Evolutionary conservation across 2,329 filamentous ascomycete genomes (phyloP), one percentile per base, ranked within the genome.

Genomic region (Boeremia lycopersici): DNA sequence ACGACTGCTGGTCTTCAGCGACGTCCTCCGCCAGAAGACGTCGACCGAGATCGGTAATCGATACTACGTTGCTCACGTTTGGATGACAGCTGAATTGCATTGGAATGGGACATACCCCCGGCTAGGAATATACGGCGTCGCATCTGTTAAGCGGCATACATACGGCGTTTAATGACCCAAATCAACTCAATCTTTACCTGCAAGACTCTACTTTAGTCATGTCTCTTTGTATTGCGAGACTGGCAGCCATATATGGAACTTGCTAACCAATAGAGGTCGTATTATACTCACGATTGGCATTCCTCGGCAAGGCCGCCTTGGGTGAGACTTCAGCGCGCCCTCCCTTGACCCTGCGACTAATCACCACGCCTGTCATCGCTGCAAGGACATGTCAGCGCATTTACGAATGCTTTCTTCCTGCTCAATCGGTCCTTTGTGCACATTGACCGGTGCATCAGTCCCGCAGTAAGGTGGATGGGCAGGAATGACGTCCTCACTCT

Each of bases 21-120:
- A 43, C 65, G 70, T 28, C 49, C 59, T 15, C 68, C 66, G 39
- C 62, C 64, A 13, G 71, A 69, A 44, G 71, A 72, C 9, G 57
- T 73, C 13, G 73, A 75, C 49, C 56, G 73, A 31, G 68, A 74
- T 56, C 66, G 73, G 39, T 75, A 45, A 65, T 42, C 17, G 28
- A n/a, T 15, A 29, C 6, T 10, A 49, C 48, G 17, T 35, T 31
- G 33, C 31, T 44, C 44, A 45, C 34, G 40, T 25, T 42, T 44
- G 40, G 46, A 48, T 19, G 40, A 42, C 28, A 35, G 11, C 46
- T 41, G 36, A 19, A 43, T 47, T 15, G 43, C 52, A 48, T 52
- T 53, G 43, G 38, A 56, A 48, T 26, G 46, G 35, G 46, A 55
- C 46, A 49, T 57, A 57, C 49, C 39, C 19, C 36, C 19, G 29